phyloP scores from a whole-genome alignment of 176 grass and related monocot species.

The Puccinellia tenuiflora region DNA sequence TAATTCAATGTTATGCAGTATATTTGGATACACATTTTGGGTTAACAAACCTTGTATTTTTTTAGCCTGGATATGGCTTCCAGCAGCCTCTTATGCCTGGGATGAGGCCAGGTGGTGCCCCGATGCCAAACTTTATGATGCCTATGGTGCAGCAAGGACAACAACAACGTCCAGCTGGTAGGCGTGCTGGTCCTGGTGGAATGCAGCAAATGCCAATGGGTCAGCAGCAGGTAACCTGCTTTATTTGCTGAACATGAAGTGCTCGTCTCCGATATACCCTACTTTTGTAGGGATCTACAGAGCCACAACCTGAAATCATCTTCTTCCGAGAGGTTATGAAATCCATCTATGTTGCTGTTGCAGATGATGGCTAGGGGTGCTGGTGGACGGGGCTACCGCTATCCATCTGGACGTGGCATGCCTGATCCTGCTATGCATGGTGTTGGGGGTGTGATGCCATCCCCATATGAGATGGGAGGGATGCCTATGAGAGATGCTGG shows the following conservation, averaged over 20 bases:
- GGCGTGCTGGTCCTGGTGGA: conserved; percentile 43
- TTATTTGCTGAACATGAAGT: neutral
- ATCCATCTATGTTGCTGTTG: conserved; percentile 24
- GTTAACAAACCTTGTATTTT: conserved; percentile 13
- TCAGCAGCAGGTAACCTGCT: conserved; percentile 52
- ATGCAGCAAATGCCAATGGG: conserved; percentile 58
- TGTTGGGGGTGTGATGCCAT: conserved; percentile 51
- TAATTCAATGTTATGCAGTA: neutral
- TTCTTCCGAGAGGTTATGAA: neutral
- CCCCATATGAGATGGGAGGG: conserved; percentile 53
- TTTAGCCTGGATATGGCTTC: conserved; percentile 86
- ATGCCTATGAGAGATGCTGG: conserved; percentile 50
- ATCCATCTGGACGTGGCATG: conserved; percentile 48
- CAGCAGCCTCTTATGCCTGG: conserved; percentile 84
- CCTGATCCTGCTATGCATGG: conserved; percentile 43
- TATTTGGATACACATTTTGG: neutral
- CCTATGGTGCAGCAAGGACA: conserved; percentile 84
- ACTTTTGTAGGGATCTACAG: too few relatives aligned
- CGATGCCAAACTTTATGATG: conserved; percentile 71
- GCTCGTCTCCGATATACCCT: neutral
- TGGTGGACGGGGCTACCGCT: conserved; percentile 50
- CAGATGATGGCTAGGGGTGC: conserved; percentile 69
- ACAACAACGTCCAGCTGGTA: conserved; percentile 61
- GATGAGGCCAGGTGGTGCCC: conserved; percentile 64
- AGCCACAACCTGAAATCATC: neutral